phyloP scores from a whole-genome alignment of 805 yeast species.

The Spathaspora passalidarum region DNA sequence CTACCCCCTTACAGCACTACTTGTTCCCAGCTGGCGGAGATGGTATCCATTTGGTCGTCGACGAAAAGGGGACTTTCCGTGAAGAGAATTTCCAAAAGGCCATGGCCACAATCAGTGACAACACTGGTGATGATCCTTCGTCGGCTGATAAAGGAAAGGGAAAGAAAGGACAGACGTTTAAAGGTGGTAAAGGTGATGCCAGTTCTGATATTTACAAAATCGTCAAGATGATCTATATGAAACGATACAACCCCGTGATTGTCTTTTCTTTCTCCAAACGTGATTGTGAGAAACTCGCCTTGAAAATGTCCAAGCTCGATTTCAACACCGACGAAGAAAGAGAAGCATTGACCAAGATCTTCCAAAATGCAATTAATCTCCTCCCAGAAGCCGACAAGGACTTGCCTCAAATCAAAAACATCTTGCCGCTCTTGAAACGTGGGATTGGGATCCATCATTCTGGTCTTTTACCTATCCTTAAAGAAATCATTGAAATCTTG shows the following conservation, averaged over 20 bases:
- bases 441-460: constrained; percentile 99
- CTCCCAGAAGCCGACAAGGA: constrained; percentile 89
- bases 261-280: constrained; percentile 97
- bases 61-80: constrained; percentile 92
- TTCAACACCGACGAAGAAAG: constrained; percentile 94
- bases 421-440: constrained; percentile 81
- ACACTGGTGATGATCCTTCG: constrained; percentile 79
- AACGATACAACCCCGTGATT: constrained; percentile 95
- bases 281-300: constrained; percentile 91
- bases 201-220: constrained; percentile 91
- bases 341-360: constrained; percentile 84
- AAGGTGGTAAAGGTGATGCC: constrained; percentile 74
- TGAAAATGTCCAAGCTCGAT: constrained; percentile 93
- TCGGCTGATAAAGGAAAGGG: constrained; percentile 57
- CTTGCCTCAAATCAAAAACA: constrained; percentile 90
- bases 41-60: constrained; percentile 96
- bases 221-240: constrained; percentile 96
- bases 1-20: constrained; percentile 97
- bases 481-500: constrained; percentile 91
- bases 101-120: constrained; percentile 87
- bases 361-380: constrained; percentile 82
- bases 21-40: constrained; percentile 98
- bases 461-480: constrained; percentile 87
- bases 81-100: constrained; percentile 99
- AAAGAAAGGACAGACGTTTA: constrained; percentile 75